Conservation (phyloP, 495 filamentous ascomycete genomes). For the Xylaria castorea region DNA sequence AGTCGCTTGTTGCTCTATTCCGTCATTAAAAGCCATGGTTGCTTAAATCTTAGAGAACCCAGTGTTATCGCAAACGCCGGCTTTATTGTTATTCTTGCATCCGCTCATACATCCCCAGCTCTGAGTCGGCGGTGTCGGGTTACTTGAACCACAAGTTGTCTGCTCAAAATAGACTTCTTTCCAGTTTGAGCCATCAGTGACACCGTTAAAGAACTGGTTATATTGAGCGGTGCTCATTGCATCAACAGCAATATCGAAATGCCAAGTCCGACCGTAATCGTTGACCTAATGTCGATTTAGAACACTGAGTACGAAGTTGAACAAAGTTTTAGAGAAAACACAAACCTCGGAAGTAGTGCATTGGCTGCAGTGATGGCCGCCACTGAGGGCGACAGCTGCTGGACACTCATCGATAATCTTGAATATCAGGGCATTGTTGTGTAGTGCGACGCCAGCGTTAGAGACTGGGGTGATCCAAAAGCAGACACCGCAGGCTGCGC, state of each 20-base stretch:
- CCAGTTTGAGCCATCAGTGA: slow-evolving; percentile 1
- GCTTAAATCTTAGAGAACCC: not conserved
- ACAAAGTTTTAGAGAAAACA: not conserved
- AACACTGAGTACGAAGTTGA: not conserved
- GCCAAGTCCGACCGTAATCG: not conserved
- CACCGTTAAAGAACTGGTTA: not conserved
- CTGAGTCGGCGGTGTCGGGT: not conserved
- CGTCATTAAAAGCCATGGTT: not conserved
- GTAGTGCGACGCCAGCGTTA: not conserved
- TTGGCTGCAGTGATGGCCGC: not conserved
- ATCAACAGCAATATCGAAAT: slow-evolving; percentile 2
- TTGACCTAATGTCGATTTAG: not conserved
- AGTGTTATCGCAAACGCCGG: not conserved
- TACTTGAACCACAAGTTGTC: not conserved
- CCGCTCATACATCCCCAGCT: slow-evolving; percentile 2
- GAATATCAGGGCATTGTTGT: not conserved
- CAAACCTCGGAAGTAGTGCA: not conserved
- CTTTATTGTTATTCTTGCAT: not conserved
- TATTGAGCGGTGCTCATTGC: not conserved
- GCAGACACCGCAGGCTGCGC: not conserved
- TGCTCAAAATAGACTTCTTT: not conserved
- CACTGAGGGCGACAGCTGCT: not conserved
- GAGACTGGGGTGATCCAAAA: not conserved
- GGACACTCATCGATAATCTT: slow-evolving; percentile 1
- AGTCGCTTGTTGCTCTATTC: not conserved